Evolutionary conservation across 2,329 filamentous ascomycete genomes (phyloP), one percentile per base, ranked within the genome.

Genomic region (Scleromitrula shiraiana): DNA sequence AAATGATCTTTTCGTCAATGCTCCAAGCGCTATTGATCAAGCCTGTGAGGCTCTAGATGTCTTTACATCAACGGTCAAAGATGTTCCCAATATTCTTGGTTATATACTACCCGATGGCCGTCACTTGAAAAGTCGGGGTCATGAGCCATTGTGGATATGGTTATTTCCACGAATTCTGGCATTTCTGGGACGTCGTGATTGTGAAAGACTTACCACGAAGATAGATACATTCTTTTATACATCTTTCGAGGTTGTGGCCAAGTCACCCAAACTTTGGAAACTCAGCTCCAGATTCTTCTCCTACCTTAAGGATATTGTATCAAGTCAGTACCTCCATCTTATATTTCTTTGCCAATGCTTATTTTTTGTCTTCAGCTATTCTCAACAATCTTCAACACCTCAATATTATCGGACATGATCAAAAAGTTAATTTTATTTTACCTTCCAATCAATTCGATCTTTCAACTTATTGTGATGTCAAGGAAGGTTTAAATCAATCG

Each of bases 1-100:
- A 61, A 78, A 88, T 58, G 79, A 89, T 57, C 81, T 80, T 2
- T 85, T 89, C 62, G 38, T 55, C 30, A 73, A 79, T 50, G 70
- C 79, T 54, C 68, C 66, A 43, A 70, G 77, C 49, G 66, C 82
- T 35, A 68, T 76, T 23, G 66, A 73, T 38, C 81, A 87, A 57
- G 80, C 79, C 1, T 66, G 77, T 29, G 83, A 88, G 60, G 89
- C 88, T 44, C 74, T 95, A 40, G 79, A 84, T 56, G 89, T 95
- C 44, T 74, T 96, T 37, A 76, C 77, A 49, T 76, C 85, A 43
- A 86, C 85, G 2, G 75, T 95, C 54, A 76, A 80, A 53, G 85
- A 89, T 60, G 86, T 83, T 7, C 88, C 86, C 2, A 70, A 73
- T 30, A 76, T 89, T n/a, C 69, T 91, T 23, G 67, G 74, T 17